Evolutionary conservation across 139 green algal genomes (phyloP).

Genomic region (Raphidocelis subcapitata): DNA sequence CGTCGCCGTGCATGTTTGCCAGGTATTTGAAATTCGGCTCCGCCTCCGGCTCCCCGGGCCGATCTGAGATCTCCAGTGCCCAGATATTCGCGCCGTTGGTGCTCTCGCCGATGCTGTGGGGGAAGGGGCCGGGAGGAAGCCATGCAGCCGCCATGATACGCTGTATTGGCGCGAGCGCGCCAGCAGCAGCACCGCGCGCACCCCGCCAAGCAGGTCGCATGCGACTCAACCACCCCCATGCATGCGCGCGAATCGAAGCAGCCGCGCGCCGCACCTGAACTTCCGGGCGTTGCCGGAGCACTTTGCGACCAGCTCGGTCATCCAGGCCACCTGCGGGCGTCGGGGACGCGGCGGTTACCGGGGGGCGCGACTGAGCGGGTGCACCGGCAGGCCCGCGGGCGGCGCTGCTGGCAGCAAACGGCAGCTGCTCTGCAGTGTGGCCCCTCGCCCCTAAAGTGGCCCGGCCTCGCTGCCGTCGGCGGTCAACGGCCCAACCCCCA

Average conservation of each 20-base stretch:
- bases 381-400: too few species aligned
- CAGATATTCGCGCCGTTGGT: constrained; percentile 39
- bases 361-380: too few species aligned
- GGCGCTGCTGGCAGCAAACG: too few species aligned
- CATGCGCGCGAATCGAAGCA: neutral
- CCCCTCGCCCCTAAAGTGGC: too few species aligned
- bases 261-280: constrained; percentile 14
- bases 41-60: constrained; percentile 35
- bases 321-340: constrained; percentile 17
- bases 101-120: constrained; percentile 50
- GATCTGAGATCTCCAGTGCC: constrained; percentile 66
- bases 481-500: too few species aligned
- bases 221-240: neutral
- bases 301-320: constrained; percentile 18
- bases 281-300: constrained; percentile 14
- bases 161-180: neutral
- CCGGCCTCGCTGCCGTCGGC: too few species aligned
- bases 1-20: constrained; percentile 88
- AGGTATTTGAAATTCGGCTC: constrained; percentile 73
- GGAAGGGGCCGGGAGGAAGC: too few species aligned
- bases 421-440: too few species aligned
- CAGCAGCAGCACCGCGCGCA: neutral
- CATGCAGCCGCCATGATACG: too few species aligned
- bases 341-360: too few species aligned
- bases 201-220: too few species aligned